These are phyloP conservation scores for Phytophthora citrophthora DNA, from an alignment of 352 stramenopile genomes.

Conservation along the genomic window DNA sequence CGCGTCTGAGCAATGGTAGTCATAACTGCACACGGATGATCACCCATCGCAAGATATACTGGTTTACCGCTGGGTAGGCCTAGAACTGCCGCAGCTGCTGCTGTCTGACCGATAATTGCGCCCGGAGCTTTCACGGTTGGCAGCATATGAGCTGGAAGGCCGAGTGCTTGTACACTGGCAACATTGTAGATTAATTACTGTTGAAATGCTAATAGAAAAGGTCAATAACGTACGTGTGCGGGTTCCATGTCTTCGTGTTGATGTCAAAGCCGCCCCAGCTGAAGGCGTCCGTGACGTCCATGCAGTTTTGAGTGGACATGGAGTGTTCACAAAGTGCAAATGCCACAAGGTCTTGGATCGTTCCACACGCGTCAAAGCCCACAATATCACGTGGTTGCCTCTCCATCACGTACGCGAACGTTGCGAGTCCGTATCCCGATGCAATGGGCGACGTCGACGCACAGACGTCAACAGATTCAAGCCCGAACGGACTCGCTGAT, in stretches of 20 bases:
- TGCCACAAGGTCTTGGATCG: slow-evolving; percentile 72
- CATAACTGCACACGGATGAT: slow-evolving; percentile 73
- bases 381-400: slow-evolving; percentile 27
- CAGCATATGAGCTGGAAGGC: slow-evolving; percentile 55
- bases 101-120: slow-evolving; percentile 46
- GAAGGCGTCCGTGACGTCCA: slow-evolving; percentile 76
- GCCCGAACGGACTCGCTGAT: background rate
- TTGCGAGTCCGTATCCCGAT: slow-evolving; percentile 71
- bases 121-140: slow-evolving; percentile 50
- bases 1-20: slow-evolving; percentile 38
- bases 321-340: slow-evolving; percentile 63
- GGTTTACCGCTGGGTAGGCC: slow-evolving; percentile 31
- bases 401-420: slow-evolving; percentile 58
- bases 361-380: slow-evolving; percentile 66
- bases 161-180: slow-evolving; percentile 53
- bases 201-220: background rate
- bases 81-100: slow-evolving; percentile 19
- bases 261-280: slow-evolving; percentile 74
- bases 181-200: background rate
- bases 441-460: slow-evolving; percentile 50
- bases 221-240: slow-evolving; percentile 31
- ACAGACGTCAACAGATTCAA: slow-evolving; percentile 6
- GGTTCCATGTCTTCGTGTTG: slow-evolving; percentile 47
- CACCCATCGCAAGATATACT: slow-evolving; percentile 71
- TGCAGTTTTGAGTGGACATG: slow-evolving; percentile 35